Percentiles rank a stretch among this genome's conserved stretches.
Conservation (phyloP, 306 rosid species). For the Malus asiatica region DNA sequence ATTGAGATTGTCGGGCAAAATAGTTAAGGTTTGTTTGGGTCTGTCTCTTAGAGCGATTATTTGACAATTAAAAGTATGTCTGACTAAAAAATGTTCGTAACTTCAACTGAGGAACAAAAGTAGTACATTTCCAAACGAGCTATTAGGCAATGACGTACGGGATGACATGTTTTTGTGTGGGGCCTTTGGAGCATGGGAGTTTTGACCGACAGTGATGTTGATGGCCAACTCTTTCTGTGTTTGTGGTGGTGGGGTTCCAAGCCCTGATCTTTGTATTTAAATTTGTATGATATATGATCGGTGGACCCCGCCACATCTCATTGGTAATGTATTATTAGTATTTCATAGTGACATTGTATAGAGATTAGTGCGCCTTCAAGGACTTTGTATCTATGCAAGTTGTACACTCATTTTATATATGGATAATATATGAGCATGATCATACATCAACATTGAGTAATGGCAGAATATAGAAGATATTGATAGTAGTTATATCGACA, state of each 20-base stretch:
- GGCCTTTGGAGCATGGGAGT: not conserved
- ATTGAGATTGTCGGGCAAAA: slow-evolving; percentile 45
- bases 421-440: not conserved
- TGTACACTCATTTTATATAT: not conserved
- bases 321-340: not conserved
- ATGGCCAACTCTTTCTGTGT: not conserved
- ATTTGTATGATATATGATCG: not conserved
- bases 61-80: too few species aligned
- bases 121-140: too few species aligned
- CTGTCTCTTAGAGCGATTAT: not conserved
- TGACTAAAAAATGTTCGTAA: too few species aligned
- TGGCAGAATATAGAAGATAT: not conserved
- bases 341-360: not conserved
- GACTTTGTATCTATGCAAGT: not conserved
- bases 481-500: too few species aligned
- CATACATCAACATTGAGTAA: not conserved
- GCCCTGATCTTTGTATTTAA: not conserved
- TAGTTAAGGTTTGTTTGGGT: not conserved
- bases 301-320: not conserved
- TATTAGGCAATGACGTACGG: slow-evolving; percentile 40
- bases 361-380: not conserved
- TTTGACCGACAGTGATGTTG: slow-evolving; percentile 15
- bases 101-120: too few species aligned
- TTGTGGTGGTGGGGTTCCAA: slow-evolving; percentile 3
- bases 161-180: slow-evolving; percentile 37